Percentiles rank a stretch among this genome's conserved stretches.
Conservation (phyloP, 257 asterid genomes). For the Verbascum thapsus region DNA sequence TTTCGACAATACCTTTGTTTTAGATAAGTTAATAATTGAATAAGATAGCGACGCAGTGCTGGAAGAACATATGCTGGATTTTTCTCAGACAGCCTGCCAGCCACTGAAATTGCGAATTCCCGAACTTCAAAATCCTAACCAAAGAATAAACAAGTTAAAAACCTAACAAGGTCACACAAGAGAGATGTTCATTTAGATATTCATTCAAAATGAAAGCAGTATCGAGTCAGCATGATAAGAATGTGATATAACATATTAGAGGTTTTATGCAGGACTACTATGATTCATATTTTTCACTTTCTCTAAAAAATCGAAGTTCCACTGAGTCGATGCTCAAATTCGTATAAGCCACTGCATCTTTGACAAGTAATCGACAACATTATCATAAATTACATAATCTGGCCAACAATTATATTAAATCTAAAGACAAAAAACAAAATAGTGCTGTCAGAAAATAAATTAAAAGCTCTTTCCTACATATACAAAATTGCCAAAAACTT, state of each 20-base stretch:
- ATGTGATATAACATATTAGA: too few relatives aligned
- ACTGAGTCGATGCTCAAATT: too few relatives aligned
- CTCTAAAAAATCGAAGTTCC: too few relatives aligned
- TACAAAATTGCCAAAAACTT: neutral
- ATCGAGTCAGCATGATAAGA: too few relatives aligned
- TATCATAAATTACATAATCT: slow-evolving; percentile 1
- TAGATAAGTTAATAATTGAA: slow-evolving; percentile 89
- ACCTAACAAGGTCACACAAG: too few relatives aligned
- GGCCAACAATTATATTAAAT: slow-evolving; percentile 5
- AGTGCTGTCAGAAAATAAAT: neutral
- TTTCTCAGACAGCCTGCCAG: slow-evolving; percentile 97
- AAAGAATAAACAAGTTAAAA: slow-evolving; percentile 28
- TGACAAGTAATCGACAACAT: neutral
- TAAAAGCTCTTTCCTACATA: neutral
- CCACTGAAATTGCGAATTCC: slow-evolving; percentile 85
- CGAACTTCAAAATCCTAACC: slow-evolving; percentile 87
- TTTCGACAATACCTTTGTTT: slow-evolving; percentile 74
- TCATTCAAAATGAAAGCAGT: too few relatives aligned
- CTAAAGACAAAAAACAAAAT: neutral
- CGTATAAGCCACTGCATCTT: too few relatives aligned
- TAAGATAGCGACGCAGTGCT: slow-evolving; percentile 98
- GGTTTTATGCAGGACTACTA: too few relatives aligned
- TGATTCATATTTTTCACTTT: too few relatives aligned
- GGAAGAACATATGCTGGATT: slow-evolving; percentile 99
- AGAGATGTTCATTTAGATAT: too few relatives aligned